These are phyloP conservation scores for Fusarium sambucinum DNA, from an alignment of 2,329 filamentous ascomycete genomes.

Conservation along the genomic window DNA sequence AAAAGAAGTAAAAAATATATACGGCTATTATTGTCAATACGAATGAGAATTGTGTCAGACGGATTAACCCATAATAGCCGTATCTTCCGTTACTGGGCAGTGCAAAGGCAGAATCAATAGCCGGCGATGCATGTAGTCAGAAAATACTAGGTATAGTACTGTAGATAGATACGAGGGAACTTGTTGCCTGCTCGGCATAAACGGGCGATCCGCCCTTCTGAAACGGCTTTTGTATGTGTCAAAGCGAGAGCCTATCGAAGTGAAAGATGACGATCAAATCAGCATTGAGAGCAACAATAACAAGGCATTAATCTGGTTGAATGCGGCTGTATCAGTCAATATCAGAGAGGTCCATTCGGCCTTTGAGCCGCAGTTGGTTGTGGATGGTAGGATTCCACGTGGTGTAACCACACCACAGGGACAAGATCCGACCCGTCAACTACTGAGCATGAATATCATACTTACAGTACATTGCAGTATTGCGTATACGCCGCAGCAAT, in stretches of 20 bases:
- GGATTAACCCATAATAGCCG: constrained; percentile 25
- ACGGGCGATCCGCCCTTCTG: constrained; percentile 22
- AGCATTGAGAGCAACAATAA: constrained; percentile 11
- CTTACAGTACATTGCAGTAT: neutral
- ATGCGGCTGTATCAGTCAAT: constrained; percentile 28
- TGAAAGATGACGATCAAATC: constrained; percentile 10
- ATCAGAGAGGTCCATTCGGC: constrained; percentile 39
- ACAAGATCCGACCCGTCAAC: constrained; percentile 15
- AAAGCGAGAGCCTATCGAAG: constrained; percentile 39
- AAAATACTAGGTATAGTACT: constrained; percentile 3
- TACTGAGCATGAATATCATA: constrained; percentile 1
- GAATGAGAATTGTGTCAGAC: constrained; percentile 35
- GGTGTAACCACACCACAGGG: constrained; percentile 44
- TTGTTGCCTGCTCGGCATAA: constrained; percentile 36
- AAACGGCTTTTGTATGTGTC: constrained; percentile 40
- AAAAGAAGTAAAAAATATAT: neutral
- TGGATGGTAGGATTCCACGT: constrained; percentile 43
- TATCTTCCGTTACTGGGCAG: constrained; percentile 30
- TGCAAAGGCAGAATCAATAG: constrained; percentile 7
- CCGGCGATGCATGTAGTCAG: constrained; percentile 27
- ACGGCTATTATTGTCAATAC: constrained; percentile 1
- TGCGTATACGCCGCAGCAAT: neutral
- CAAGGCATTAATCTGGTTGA: constrained; percentile 18
- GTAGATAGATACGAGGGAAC: constrained; percentile 15
- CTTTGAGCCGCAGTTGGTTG: constrained; percentile 35